Evolutionary conservation across 225 moss, liverwort and hornwort genomes (phyloP).

Genomic region (Polytrichum formosum): DNA sequence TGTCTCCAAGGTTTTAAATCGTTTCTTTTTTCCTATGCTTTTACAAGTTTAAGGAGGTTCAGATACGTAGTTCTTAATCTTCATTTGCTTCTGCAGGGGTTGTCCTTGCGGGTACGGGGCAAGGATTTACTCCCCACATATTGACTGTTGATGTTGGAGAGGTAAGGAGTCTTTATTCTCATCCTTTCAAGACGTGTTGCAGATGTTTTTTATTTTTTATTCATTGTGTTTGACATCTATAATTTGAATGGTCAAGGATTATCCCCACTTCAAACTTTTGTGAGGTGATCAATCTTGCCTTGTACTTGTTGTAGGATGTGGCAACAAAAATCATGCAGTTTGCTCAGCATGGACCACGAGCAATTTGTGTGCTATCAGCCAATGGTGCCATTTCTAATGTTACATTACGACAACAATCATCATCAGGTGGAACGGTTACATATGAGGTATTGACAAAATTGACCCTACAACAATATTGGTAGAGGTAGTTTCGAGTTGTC

Average conservation of each 20-base stretch:
- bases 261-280: neutral
- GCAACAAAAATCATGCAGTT: conserved; percentile 87
- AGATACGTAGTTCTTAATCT: no score
- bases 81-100: conserved; percentile 27
- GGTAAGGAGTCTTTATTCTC: conserved; percentile 35
- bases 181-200: no score
- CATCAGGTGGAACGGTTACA: conserved; percentile 88
- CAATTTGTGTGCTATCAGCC: conserved; percentile 91
- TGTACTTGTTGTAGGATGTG: conserved; percentile 67
- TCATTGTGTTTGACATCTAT: neutral
- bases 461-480: no score
- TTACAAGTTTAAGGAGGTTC: no score
- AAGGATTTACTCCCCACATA: conserved; percentile 90
- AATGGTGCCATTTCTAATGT: conserved; percentile 96
- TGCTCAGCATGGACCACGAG: conserved; percentile 88
- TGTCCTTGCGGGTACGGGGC: conserved; percentile 84
- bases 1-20: no score
- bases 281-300: conserved; percentile 12
- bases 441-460: conserved; percentile 64
- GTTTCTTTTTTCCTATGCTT: no score
- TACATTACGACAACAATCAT: conserved; percentile 91
- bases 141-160: conserved; percentile 91
- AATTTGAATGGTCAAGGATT: neutral
- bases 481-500: no score
- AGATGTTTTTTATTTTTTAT: no score